phyloP scores from a whole-genome alignment of 768 basidiomycete genomes.

The Boletus sensibilis region DNA sequence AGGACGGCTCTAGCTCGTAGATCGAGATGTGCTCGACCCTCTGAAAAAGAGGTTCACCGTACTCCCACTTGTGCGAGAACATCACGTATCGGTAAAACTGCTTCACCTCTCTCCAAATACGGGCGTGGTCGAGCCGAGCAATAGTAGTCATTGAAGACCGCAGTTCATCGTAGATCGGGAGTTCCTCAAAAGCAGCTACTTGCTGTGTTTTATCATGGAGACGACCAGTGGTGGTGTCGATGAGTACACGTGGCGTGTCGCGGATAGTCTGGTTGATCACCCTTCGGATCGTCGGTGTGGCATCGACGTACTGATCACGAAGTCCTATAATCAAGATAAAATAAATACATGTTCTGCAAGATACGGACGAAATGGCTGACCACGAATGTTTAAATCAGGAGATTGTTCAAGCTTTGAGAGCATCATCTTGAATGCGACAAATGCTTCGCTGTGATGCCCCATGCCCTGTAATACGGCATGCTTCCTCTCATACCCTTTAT shows the following conservation, averaged over 20 bases:
- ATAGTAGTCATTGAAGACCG: background rate
- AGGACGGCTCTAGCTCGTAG: background rate
- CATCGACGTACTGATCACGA: background rate
- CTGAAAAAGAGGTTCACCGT: background rate
- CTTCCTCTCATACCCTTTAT: constrained; percentile 5
- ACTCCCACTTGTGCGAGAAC: constrained; percentile 4
- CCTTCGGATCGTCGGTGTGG: background rate
- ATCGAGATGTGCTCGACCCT: background rate
- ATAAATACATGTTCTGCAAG: background rate
- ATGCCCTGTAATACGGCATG: background rate
- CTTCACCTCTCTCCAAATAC: background rate
- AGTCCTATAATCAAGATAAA: background rate
- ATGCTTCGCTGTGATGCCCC: background rate
- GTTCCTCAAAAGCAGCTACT: background rate
- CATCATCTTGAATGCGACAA: background rate
- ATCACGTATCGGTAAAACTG: constrained; percentile 5
- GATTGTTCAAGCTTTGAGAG: background rate
- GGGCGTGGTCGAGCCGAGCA: background rate
- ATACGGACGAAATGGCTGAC: background rate
- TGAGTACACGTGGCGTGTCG: constrained; percentile 3
- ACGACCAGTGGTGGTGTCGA: constrained; percentile 2
- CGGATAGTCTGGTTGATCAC: background rate
- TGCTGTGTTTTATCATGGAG: constrained; percentile 1
- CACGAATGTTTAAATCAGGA: background rate
- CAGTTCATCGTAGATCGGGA: constrained; percentile 2